These are phyloP conservation scores for Globisporangium barbulae DNA, from an alignment of 352 stramenopile genomes.

Conservation along the genomic window DNA sequence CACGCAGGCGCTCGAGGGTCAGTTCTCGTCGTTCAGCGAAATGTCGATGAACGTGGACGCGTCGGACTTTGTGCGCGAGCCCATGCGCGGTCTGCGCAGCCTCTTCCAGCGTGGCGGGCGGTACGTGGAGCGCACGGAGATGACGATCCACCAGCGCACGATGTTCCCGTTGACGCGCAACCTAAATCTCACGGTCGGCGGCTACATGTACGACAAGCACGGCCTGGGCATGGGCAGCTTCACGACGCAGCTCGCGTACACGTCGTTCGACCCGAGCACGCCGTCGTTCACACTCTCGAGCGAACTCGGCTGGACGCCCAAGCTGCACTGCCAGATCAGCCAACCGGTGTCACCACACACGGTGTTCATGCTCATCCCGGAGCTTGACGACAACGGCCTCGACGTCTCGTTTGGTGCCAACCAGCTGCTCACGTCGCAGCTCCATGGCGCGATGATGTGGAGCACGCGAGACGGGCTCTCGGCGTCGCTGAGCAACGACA, in stretches of 20 bases:
- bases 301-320: conserved; percentile 77
- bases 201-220: conserved; percentile 83
- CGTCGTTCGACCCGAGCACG: conserved; percentile 56
- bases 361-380: conserved; percentile 69
- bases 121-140: conserved; percentile 64
- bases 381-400: conserved; percentile 67
- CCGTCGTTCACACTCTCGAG: conserved; percentile 59
- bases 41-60: conserved; percentile 81
- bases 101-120: conserved; percentile 43
- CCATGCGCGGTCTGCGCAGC: conserved; percentile 51
- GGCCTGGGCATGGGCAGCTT: conserved; percentile 70
- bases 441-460: conserved; percentile 80
- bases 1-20: conserved; percentile 62
- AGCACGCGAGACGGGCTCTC: conserved; percentile 75
- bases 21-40: conserved; percentile 80
- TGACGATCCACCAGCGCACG: conserved; percentile 79
- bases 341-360: conserved; percentile 71
- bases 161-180: conserved; percentile 54
- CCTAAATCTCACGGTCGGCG: conserved; percentile 63
- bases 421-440: conserved; percentile 51
- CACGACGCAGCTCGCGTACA: conserved; percentile 60
- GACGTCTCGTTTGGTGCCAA: conserved; percentile 73
- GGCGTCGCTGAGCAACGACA: conserved; percentile 53
- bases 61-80: conserved; percentile 61
- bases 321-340: conserved; percentile 68